phyloP scores from a whole-genome alignment of 2,329 filamentous ascomycete genomes.

The Nectriaceae sp. region DNA sequence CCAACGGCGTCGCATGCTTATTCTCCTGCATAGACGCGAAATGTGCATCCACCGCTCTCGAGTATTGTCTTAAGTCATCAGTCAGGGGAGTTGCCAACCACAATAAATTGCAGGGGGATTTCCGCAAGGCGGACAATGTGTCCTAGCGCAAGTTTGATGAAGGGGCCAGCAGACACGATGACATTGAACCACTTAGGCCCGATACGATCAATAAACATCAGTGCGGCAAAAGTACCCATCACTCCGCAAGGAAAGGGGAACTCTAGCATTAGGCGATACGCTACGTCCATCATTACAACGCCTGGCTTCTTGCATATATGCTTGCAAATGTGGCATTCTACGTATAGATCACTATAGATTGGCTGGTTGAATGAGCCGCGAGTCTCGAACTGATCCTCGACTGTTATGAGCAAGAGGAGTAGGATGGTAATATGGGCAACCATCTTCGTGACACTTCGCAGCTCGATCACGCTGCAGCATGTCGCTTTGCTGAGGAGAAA shows the following conservation, averaged over 20 bases:
- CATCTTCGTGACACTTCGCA: no score
- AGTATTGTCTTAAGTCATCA: slow-evolving; percentile 40
- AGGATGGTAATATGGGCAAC: no score
- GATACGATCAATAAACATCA: slow-evolving; percentile 40
- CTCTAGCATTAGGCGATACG: slow-evolving; percentile 53
- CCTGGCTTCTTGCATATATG: slow-evolving; percentile 46
- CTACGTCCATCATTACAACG: slow-evolving; percentile 51
- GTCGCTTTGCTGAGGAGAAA: no score
- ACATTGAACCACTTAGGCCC: slow-evolving; percentile 40
- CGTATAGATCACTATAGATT: slow-evolving; percentile 52
- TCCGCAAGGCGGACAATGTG: slow-evolving; percentile 43
- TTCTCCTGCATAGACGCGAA: slow-evolving; percentile 43
- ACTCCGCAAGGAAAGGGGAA: slow-evolving; percentile 48
- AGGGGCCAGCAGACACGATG: slow-evolving; percentile 45
- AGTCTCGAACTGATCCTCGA: no score
- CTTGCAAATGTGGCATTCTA: slow-evolving; percentile 50
- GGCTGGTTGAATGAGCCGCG: no score
- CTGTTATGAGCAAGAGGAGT: no score
- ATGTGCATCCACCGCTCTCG: slow-evolving; percentile 37
- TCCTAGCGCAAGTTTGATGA: slow-evolving; percentile 38
- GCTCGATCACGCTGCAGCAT: no score
- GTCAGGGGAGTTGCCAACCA: slow-evolving; percentile 42
- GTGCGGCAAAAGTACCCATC: slow-evolving; percentile 49
- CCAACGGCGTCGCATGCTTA: slow-evolving; percentile 46
- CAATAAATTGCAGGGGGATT: slow-evolving; percentile 39